Base-by-base conservation (phyloP, 1,284 basidiomycete genomes). In the Tylopilus sp. region DNA sequence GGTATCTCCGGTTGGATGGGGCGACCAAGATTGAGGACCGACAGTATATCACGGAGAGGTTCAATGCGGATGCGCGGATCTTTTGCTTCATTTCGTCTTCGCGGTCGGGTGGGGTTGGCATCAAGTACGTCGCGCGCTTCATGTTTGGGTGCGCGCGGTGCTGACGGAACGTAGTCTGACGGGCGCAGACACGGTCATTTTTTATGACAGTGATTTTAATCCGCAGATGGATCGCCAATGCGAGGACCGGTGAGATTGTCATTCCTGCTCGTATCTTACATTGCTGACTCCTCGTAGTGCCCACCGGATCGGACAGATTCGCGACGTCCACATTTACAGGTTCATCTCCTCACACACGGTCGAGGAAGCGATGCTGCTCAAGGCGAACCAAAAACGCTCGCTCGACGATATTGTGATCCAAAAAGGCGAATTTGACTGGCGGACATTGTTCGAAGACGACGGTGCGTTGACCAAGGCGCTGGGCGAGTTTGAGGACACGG, bases 171-270 rank as follows among this genome's bases (percentile, higher is more conserved):
- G 6, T 73, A 95, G 93, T 74, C 81, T 97, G 64, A 97, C 97
- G 13, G 97, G 97, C n/a, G 97, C 97, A 22, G 96, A 98, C 77
- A 98, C 96, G 0, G 97, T 99, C 70, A 88, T 98, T 60, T 97
- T 97, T 80, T 98, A 98, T 77, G 97, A 99, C 77, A 95, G 95
- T 63, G 97, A 99, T 79, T 99, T 98, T 86, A 98, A 98, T 74
- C 96, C 96, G 0, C 96, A 97, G 69, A 98, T 98, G 92, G 97
- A 99, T 77, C 87, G 92, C 61, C 97, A 99, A 79, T 98, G 97
- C 79, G 97, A 98, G 83, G 97, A 99, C 80, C 89, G 96, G 87
- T 92, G 76, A 67, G 86, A 72, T 22, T 38, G 38, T 55, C 18
- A 36, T 54, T 39, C n/a, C 63, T 18, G 39, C 13, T 8, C 47